phyloP scores from a whole-genome alignment of 176 grass and related monocot genomes.

The Juncus effusus region DNA sequence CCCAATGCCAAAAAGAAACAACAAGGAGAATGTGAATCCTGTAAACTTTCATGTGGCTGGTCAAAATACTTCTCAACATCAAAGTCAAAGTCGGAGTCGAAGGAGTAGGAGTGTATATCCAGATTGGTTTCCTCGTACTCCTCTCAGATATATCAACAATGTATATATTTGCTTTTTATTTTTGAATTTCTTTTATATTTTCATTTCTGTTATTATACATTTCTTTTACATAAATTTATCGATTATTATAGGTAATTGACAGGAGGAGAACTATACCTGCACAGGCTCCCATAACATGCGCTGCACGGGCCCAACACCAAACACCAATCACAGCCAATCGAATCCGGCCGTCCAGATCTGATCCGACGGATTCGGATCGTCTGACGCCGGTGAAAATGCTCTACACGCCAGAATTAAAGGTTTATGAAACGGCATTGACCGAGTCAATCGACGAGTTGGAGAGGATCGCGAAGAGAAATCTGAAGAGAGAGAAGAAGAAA shows the following conservation, averaged over 20 bases:
- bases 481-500: slow-evolving; percentile 39
- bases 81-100: background rate
- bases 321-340: slow-evolving; percentile 27
- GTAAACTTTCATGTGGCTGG: slow-evolving; percentile 14
- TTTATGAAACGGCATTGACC: slow-evolving; percentile 43
- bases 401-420: slow-evolving; percentile 25
- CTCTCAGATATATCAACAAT: slow-evolving; percentile 57
- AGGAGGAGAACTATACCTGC: slow-evolving; percentile 40
- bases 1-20: background rate
- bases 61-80: background rate
- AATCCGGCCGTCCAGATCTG: slow-evolving; percentile 16
- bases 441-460: slow-evolving; percentile 67
- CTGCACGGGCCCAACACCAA: slow-evolving; percentile 22
- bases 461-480: slow-evolving; percentile 41
- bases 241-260: slow-evolving; percentile 31
- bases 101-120: slow-evolving; percentile 50
- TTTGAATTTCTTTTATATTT: slow-evolving; percentile 1
- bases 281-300: background rate
- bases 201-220: slow-evolving; percentile 12
- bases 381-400: slow-evolving; percentile 22
- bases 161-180: slow-evolving; percentile 17
- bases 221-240: slow-evolving; percentile 10
- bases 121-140: slow-evolving; percentile 60
- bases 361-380: slow-evolving; percentile 17
- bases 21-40: slow-evolving; percentile 16